phyloP scores from a whole-genome alignment of 495 filamentous ascomycete species.

The Hyphodiscus hymeniophilus region DNA sequence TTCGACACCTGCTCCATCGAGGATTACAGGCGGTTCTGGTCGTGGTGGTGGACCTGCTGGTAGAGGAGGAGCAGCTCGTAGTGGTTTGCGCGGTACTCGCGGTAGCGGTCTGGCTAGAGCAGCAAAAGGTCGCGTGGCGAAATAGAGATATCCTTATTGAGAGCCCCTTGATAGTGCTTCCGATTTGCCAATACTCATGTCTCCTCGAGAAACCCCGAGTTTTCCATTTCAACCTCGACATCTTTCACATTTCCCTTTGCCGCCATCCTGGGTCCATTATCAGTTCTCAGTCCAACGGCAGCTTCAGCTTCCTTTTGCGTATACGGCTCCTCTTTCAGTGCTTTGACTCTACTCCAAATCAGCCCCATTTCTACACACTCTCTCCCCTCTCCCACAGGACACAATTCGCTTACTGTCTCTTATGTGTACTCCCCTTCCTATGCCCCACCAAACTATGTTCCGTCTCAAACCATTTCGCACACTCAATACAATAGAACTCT shows the following conservation, averaged over 20 bases:
- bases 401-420: constrained; percentile 59
- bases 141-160: constrained; percentile 18
- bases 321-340: constrained; percentile 74
- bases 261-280: constrained; percentile 43
- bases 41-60: constrained; percentile 9
- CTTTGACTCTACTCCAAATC: constrained; percentile 48
- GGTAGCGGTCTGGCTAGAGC: constrained; percentile 38
- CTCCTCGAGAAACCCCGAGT: constrained; percentile 15
- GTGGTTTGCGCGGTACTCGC: constrained; percentile 29
- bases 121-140: constrained; percentile 29
- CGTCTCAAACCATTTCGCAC: constrained; percentile 91
- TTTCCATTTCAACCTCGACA: constrained; percentile 25
- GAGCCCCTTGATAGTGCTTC: too few relatives aligned
- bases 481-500: constrained; percentile 81
- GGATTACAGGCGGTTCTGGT: constrained; percentile 11
- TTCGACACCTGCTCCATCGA: constrained; percentile 39
- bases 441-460: constrained; percentile 70
- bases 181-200: constrained; percentile 10
- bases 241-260: constrained; percentile 16
- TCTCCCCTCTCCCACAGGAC: too few relatives aligned
- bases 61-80: constrained; percentile 22
- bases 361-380: background rate
- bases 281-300: constrained; percentile 60
- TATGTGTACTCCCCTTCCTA: constrained; percentile 82
- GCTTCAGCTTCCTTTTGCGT: constrained; percentile 79